Conservation (phyloP, 305 asterid genomes). For the Andrographis paniculata region DNA sequence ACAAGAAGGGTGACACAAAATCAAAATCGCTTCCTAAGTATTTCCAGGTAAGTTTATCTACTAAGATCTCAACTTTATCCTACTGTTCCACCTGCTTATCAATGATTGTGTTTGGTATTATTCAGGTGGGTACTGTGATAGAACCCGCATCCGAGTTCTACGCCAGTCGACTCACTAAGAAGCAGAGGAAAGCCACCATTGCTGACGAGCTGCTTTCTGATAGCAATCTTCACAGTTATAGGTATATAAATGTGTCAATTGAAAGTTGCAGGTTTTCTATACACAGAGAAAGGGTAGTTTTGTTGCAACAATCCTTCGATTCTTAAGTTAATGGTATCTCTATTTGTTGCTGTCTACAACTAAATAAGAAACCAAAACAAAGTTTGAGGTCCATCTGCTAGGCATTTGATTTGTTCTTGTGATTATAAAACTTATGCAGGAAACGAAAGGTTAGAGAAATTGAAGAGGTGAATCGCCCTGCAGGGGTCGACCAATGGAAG, state of each 20-base stretch:
- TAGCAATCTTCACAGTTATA: conserved; percentile 27
- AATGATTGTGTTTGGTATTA: background rate
- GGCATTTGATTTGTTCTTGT: too few species aligned
- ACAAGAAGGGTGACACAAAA: conserved; percentile 45
- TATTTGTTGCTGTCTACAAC: too few species aligned
- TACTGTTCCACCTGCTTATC: background rate
- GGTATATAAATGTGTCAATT: conserved; percentile 5
- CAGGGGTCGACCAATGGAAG: conserved; percentile 49
- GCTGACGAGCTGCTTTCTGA: conserved; percentile 65
- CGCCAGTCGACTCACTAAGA: conserved; percentile 50
- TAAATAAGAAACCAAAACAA: too few species aligned
- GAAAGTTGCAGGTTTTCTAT: too few species aligned
- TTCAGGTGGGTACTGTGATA: conserved; percentile 57
- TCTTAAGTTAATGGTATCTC: too few species aligned
- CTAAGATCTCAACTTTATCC: background rate
- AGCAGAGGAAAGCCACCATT: conserved; percentile 53
- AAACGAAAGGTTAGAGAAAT: conserved; percentile 58
- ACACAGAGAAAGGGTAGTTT: too few species aligned
- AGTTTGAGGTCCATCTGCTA: too few species aligned
- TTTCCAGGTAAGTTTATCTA: conserved; percentile 42
- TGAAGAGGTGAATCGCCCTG: conserved; percentile 43
- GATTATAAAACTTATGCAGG: conserved; percentile 19
- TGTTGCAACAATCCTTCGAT: too few species aligned
- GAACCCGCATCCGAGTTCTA: conserved; percentile 50
- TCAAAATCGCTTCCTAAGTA: conserved; percentile 48